phyloP scores from a whole-genome alignment of 257 asterid species.

The Plectranthus barbatus region DNA sequence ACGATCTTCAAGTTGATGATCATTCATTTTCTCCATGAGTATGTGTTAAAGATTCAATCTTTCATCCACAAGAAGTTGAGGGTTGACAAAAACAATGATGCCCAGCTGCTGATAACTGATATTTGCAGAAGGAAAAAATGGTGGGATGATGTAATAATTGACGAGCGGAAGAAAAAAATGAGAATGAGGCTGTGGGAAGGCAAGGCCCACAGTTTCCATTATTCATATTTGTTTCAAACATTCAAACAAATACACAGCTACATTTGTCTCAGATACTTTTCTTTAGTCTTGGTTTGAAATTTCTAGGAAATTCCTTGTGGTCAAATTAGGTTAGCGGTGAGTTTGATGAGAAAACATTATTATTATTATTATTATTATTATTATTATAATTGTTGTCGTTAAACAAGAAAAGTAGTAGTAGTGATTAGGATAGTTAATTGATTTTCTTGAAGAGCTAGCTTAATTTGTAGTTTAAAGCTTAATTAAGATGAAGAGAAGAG shows the following conservation, averaged over 20 bases:
- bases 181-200: constrained; percentile 16
- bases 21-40: constrained; percentile 13
- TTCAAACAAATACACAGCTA: not conserved
- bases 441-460: too few relatives aligned
- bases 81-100: not conserved
- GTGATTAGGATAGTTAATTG: too few relatives aligned
- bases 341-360: too few relatives aligned
- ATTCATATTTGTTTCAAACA: constrained; percentile 3
- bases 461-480: too few relatives aligned
- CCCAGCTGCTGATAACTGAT: not conserved
- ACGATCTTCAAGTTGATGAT: constrained; percentile 17
- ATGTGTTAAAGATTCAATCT: not conserved
- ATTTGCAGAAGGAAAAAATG: not conserved
- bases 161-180: not conserved
- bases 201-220: constrained; percentile 26
- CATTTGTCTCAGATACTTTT: too few relatives aligned
- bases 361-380: too few relatives aligned
- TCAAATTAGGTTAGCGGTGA: too few relatives aligned
- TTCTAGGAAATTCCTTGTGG: too few relatives aligned
- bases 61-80: not conserved
- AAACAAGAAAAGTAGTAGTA: too few relatives aligned
- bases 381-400: too few relatives aligned
- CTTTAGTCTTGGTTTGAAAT: too few relatives aligned
- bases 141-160: not conserved
- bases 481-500: too few relatives aligned